Base-by-base conservation (phyloP, 2,329 filamentous ascomycete species). In the Xylariaceae sp. region DNA sequence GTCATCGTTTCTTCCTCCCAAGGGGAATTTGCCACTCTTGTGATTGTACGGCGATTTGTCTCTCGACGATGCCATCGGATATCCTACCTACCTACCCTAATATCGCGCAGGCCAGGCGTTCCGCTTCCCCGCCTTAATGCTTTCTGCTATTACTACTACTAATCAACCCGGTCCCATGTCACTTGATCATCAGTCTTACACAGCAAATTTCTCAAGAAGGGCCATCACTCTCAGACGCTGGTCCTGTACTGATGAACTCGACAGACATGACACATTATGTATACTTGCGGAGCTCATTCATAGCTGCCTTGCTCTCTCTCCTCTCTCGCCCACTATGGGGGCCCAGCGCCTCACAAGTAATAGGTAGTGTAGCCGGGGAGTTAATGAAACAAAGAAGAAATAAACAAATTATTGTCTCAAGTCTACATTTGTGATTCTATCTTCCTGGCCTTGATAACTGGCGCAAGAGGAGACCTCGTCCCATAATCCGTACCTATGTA, bases 161-260 rank as follows among this genome's bases (percentile, higher is more conserved):
- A 41, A 41, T 41, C 23, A 41, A 13, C 37, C 37, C 37, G 37
- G 53, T 47, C 39, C 58, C 35, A 53, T 56, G 53, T 48, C 50
- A 50, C 39, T 56, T 60, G n/a, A 56, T 41, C 37, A 41, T 11
- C 34, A 55, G 55, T 37, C 58, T 56, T 58, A 53, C 51, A 53
- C 49, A 57, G 53, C 50, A 53, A 51, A 53, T 56, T 37, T 35
- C 7, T 35, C 7, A 41, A 15, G 18, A 55, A 53, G 49, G 52
- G 58, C 55, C 35, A 18, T 44, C 17, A 37, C 55, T 51, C 49
- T 18, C 15, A 44, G 23, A 30, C 23, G 23, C 23, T 30, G 23
- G 23, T 30, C 23, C 23, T 61, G 53, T 61, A 61, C 53, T 56
- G 45, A 58, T 62, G 55, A 55, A 56, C 30, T 37, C 47, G 34